phyloP scores from a whole-genome alignment of 2,329 filamentous ascomycete genomes.

The Parafenestella ontariensis region DNA sequence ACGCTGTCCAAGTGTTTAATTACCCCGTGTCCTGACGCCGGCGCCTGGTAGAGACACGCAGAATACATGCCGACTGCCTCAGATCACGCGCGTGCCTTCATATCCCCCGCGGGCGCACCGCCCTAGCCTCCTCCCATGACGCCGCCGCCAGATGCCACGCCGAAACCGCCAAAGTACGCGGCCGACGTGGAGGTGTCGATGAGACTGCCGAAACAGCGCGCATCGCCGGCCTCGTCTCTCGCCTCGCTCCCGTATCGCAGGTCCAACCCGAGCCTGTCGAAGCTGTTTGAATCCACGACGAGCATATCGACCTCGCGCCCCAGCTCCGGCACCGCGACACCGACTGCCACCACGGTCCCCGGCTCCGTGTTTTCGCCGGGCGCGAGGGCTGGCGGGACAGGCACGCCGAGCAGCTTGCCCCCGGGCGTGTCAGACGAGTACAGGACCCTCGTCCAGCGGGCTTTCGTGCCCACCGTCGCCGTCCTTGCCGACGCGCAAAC shows the following conservation, averaged over 20 bases:
- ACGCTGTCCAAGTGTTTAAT: slow-evolving; percentile 8
- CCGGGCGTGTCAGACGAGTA: slow-evolving; percentile 62
- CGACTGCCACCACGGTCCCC: slow-evolving; percentile 42
- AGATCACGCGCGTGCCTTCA: slow-evolving; percentile 37
- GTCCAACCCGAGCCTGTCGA: slow-evolving; percentile 60
- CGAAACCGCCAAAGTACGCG: slow-evolving; percentile 44
- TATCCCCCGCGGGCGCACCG: slow-evolving; percentile 43
- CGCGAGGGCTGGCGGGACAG: slow-evolving; percentile 42
- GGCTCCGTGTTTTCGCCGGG: slow-evolving; percentile 56
- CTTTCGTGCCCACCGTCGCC: slow-evolving; percentile 88
- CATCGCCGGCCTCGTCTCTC: slow-evolving; percentile 66
- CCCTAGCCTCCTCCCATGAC: slow-evolving; percentile 50
- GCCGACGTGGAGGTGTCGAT: slow-evolving; percentile 72
- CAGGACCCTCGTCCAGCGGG: slow-evolving; percentile 74
- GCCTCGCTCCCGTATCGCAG: slow-evolving; percentile 61
- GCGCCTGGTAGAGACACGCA: slow-evolving; percentile 12
- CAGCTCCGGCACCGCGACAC: slow-evolving; percentile 54
- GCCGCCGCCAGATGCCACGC: slow-evolving; percentile 49
- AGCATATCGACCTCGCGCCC: slow-evolving; percentile 51
- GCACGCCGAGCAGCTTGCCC: slow-evolving; percentile 47
- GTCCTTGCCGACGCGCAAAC: slow-evolving; percentile 88
- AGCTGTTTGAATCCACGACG: slow-evolving; percentile 60
- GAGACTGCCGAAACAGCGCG: slow-evolving; percentile 66
- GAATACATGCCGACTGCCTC: slow-evolving; percentile 45
- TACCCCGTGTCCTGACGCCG: neutral